Evolutionary conservation across 2,329 filamentous ascomycete species (phyloP), one percentile per base, ranked within the genome.

Genomic region (Curvularia verruculosa): DNA sequence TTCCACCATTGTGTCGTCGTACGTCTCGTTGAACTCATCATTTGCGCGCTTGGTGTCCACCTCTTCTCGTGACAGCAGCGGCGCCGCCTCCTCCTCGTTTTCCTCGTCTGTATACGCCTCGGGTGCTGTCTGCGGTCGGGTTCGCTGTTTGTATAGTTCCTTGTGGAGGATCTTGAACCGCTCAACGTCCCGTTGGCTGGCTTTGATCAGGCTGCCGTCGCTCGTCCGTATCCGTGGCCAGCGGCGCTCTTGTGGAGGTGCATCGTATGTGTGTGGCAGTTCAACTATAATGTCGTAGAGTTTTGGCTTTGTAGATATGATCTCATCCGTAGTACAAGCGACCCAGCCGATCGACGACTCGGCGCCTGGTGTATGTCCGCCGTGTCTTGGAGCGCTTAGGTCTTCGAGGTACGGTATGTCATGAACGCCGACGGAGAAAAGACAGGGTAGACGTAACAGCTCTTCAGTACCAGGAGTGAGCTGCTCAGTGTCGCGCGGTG

Each of bases 391-490:
- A 0, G 56, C 59, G 28, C 82, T 82, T 61, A 89, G 83, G 54
- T 86, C 81, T 64, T 87, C 82, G 5, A 98, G 83, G 54, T 89
- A 87, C 5, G 90, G 86, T 48, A 99, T 96, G 71, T 99, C 95
- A 74, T 96, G 91, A 15, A 99, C 88, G 48, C 95, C 95, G 57
- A 99, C 85, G 50, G 89, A 92, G 79, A 98, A 99, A n/a, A 99
- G 83, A 0, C 94, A 90, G 23, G 88, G 85, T 28, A 95, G 83
- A 56, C 91, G 78, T 13, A 80, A 83, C 58, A 89, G 83, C 1
- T 85, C 82, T 24, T 87, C 82, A 3, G 85, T 83, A 24, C 83
- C 82, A 0, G 84, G 75, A 19, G 88, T 85, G n/a, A 96, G 81
- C 13, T 89, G 79, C 49, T 92, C 87, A 55, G 84, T 82, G 41